Evolutionary conservation across 2,329 filamentous ascomycete species (phyloP).

Genomic region (Colletotrichum endophyticum): DNA sequence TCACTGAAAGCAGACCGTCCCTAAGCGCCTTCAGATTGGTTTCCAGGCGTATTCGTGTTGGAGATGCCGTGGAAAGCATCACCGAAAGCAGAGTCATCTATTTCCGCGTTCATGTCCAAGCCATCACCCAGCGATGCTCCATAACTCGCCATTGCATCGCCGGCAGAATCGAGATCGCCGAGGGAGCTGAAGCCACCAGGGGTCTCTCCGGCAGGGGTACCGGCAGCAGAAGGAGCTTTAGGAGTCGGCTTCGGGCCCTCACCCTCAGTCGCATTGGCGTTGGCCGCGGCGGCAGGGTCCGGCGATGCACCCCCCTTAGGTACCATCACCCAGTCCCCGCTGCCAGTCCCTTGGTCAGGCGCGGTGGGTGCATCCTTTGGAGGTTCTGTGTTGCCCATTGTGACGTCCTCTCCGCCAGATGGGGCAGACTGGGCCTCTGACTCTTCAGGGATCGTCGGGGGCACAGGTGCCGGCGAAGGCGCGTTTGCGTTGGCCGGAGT

Average conservation of each 20-base stretch:
- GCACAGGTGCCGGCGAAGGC: slow-evolving; percentile 47
- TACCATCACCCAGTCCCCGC: slow-evolving; percentile 78
- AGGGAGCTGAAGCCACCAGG: slow-evolving; percentile 59
- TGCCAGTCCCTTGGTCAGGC: slow-evolving; percentile 54
- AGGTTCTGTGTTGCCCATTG: slow-evolving; percentile 59
- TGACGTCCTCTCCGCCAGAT: slow-evolving; percentile 35
- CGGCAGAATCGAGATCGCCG: slow-evolving; percentile 72
- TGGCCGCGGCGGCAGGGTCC: slow-evolving; percentile 31
- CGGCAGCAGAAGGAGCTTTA: slow-evolving; percentile 39
- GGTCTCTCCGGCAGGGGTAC: slow-evolving; percentile 45
- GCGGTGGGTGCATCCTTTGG: slow-evolving; percentile 44
- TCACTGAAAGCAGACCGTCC: neutral
- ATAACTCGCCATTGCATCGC: slow-evolving; percentile 73
- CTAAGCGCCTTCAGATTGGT: slow-evolving; percentile 22
- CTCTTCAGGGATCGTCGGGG: slow-evolving; percentile 27
- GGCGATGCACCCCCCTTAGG: slow-evolving; percentile 63
- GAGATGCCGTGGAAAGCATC: slow-evolving; percentile 78
- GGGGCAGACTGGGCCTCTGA: slow-evolving; percentile 14
- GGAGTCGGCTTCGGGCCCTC: neutral
- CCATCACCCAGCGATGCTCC: slow-evolving; percentile 55
- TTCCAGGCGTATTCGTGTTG: slow-evolving; percentile 38
- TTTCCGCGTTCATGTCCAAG: slow-evolving; percentile 66
- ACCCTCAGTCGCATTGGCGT: slow-evolving; percentile 15
- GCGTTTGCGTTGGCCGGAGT: slow-evolving; percentile 58
- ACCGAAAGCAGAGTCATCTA: slow-evolving; percentile 83